Base-by-base conservation (phyloP, 2,329 filamentous ascomycete genomes). In the Aciculosporium take region DNA sequence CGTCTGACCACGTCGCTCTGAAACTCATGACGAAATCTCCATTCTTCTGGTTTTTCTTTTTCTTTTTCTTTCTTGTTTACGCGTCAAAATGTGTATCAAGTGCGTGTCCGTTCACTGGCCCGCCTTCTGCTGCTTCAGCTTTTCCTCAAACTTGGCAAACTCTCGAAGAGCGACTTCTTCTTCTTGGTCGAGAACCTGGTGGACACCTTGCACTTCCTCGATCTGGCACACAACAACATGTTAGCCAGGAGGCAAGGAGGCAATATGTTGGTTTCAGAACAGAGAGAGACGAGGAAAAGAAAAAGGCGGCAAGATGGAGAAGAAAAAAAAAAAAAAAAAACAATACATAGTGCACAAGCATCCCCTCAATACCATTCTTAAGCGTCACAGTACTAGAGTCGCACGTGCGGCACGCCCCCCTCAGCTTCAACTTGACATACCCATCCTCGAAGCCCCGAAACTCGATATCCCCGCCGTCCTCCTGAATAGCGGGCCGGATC, bases 381-480 rank as follows among this genome's bases (percentile, higher is more conserved):
- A 98, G 64, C 24, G 91, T 98, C 28, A 95, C 88, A 0, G 91
- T 96, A 59, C 88, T 95, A 35, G 85, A 94, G 61, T 96, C 91
- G 60, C 91, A 98, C 17, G 89, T 96, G 49, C 91, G 73, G 63
- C 91, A 98, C 17, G 91, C 91, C 13, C 91, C 91, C 37, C 89
- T 73, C 53, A 98, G 64, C 71, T 94, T 95, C 54, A 94, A 59
- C 52, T 77, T 59, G n/a, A 94, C 91, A 47, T 81, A 74, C 0
- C 91, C 91, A 27, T 64, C 74, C 50, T 87, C 74, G 54, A 96
- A 96, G 1, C 89, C 89, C 15, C 84, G 72, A 59, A 89, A 93
- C 60, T 98, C 91, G 55, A 98, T 96, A 59, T 98, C 91, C 35
- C 91, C 91, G 37, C 91, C 91, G 52, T 98, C 91, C 59, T 96